phyloP scores from a whole-genome alignment of 2,329 filamentous ascomycete species.

The Thyridium curvatum region DNA sequence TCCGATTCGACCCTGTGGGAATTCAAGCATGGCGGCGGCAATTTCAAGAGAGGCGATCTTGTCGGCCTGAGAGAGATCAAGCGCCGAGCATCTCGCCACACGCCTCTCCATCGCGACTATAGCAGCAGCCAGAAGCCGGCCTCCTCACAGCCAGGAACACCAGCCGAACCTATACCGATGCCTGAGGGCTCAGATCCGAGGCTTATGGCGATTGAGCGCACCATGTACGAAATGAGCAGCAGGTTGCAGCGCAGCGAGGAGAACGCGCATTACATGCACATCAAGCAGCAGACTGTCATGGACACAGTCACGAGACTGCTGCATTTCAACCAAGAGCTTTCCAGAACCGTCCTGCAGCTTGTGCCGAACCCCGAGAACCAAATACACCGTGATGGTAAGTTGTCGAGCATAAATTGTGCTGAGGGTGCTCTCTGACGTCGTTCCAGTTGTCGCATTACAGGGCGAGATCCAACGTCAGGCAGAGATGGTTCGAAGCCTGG shows the following conservation, averaged over 20 bases:
- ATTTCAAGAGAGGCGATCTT: constrained; percentile 91
- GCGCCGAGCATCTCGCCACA: constrained; percentile 84
- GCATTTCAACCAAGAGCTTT: constrained; percentile 80
- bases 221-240: constrained; percentile 70
- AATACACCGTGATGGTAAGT: constrained; percentile 76
- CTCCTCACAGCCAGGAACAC: constrained; percentile 74
- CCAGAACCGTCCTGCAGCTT: constrained; percentile 65
- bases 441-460: constrained; percentile 49
- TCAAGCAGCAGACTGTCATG: constrained; percentile 74
- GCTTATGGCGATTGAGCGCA: constrained; percentile 71
- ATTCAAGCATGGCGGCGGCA: constrained; percentile 96
- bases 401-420: neutral
- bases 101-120: constrained; percentile 89
- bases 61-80: constrained; percentile 92
- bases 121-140: constrained; percentile 67
- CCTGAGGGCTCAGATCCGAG: constrained; percentile 73
- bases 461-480: constrained; percentile 55
- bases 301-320: constrained; percentile 68
- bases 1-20: constrained; percentile 95
- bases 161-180: constrained; percentile 70
- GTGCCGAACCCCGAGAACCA: constrained; percentile 70
- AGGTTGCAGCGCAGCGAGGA: constrained; percentile 81
- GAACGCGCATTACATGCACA: constrained; percentile 67
- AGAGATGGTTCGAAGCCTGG: constrained; percentile 48
- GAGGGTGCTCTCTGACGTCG: neutral